Evolutionary conservation across 1,284 basidiomycete genomes (phyloP).

Genomic region (Inonotus hispidus): DNA sequence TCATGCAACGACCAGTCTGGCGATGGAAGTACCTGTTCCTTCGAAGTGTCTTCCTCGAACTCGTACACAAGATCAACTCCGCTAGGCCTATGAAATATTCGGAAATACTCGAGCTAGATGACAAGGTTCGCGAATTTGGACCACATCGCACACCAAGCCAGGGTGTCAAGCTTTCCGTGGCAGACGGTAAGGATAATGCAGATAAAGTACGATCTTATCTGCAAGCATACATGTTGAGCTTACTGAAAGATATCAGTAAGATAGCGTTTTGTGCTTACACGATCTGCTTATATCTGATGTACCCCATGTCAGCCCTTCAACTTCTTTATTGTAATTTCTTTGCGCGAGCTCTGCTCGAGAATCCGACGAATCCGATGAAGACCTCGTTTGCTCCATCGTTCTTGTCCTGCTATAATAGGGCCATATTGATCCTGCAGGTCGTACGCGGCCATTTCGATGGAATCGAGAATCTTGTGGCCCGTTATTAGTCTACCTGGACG

Average conservation of each 20-base stretch:
- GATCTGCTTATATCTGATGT: not conserved
- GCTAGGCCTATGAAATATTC: slow-evolving; percentile 11
- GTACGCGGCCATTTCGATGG: slow-evolving; percentile 3
- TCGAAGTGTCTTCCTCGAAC: slow-evolving; percentile 8
- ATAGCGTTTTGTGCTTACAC: not conserved
- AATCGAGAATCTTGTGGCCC: not conserved
- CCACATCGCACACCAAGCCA: not conserved
- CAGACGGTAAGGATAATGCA: not conserved
- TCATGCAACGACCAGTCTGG: slow-evolving; percentile 7
- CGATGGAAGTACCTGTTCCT: slow-evolving; percentile 14
- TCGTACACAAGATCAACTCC: slow-evolving; percentile 7
- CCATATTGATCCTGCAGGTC: slow-evolving; percentile 1
- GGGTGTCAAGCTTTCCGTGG: not conserved
- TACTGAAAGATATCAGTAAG: not conserved
- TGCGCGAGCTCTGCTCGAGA: slow-evolving; percentile 12
- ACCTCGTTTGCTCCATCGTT: slow-evolving; percentile 10
- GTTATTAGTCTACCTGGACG: not conserved
- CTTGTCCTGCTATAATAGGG: slow-evolving; percentile 2
- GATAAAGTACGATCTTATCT: not conserved
- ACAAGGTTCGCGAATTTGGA: slow-evolving; percentile 10
- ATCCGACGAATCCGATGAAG: slow-evolving; percentile 6
- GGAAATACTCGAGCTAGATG: slow-evolving; percentile 12
- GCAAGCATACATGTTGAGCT: not conserved
- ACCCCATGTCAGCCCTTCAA: not conserved
- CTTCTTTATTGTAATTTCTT: slow-evolving; percentile 13